phyloP scores from a whole-genome alignment of 805 yeast species.

The Pichia pseudocactophila region DNA sequence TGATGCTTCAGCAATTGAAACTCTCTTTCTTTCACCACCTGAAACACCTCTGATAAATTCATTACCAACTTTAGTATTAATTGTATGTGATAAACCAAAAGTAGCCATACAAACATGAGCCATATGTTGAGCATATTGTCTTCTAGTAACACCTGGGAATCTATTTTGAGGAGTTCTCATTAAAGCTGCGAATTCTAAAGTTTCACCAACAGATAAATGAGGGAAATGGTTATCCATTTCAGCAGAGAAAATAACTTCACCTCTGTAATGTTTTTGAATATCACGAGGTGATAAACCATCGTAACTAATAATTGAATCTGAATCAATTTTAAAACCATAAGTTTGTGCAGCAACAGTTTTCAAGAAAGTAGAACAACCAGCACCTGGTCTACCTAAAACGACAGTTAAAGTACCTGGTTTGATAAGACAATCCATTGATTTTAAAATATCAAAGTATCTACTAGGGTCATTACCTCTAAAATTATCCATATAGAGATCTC shows the following conservation, averaged over 20 bases:
- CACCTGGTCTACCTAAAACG: constrained; percentile 74
- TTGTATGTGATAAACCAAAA: constrained; percentile 25
- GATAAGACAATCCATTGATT: constrained; percentile 57
- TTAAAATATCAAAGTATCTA: constrained; percentile 42
- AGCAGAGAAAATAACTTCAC: constrained; percentile 64
- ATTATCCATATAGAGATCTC: constrained; percentile 20
- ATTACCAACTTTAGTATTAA: constrained; percentile 54
- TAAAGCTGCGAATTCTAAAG: constrained; percentile 53
- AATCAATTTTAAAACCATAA: constrained; percentile 46
- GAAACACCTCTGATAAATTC: constrained; percentile 61
- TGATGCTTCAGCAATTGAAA: constrained; percentile 56
- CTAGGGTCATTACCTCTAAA: constrained; percentile 20
- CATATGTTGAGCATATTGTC: constrained; percentile 43
- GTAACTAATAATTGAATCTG: constrained; percentile 39
- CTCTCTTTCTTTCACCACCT: constrained; percentile 69
- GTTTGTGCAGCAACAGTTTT: constrained; percentile 52
- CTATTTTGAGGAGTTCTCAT: constrained; percentile 56
- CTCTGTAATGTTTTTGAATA: constrained; percentile 45
- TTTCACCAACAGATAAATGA: constrained; percentile 56
- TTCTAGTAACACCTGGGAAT: constrained; percentile 50
- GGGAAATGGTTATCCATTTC: constrained; percentile 65
- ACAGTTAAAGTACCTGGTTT: constrained; percentile 59
- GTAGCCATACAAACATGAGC: constrained; percentile 28
- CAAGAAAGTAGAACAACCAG: constrained; percentile 66
- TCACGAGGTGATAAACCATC: constrained; percentile 47